Percentiles rank a stretch among this genome's conserved stretches.
Evolutionary conservation across 805 yeast species (phyloP).

Genomic region (Scheffersomyces lignosus): DNA sequence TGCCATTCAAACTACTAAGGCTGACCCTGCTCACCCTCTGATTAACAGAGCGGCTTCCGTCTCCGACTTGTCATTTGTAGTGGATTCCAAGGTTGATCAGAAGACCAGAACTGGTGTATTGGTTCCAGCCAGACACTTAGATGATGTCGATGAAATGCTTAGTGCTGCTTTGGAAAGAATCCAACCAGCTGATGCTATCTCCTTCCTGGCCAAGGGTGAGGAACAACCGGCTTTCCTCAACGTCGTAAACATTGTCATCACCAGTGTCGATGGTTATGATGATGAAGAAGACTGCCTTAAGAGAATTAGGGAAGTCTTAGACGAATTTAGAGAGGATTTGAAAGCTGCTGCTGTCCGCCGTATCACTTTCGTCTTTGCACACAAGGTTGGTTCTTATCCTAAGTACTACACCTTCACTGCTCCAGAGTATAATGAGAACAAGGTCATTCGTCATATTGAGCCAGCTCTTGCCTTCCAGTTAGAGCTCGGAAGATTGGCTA

Average conservation of each 20-base stretch:
- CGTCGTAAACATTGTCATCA: slow-evolving; percentile 78
- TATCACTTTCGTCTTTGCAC: slow-evolving; percentile 86
- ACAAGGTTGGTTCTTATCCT: slow-evolving; percentile 84
- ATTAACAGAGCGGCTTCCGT: slow-evolving; percentile 90
- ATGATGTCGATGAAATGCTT: slow-evolving; percentile 85
- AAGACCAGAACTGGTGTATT: slow-evolving; percentile 83
- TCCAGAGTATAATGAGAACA: slow-evolving; percentile 81
- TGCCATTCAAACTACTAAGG: slow-evolving; percentile 55
- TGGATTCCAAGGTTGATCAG: slow-evolving; percentile 62
- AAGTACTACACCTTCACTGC: slow-evolving; percentile 94
- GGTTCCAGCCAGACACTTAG: slow-evolving; percentile 77
- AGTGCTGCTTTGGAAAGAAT: slow-evolving; percentile 71
- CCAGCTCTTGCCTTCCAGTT: slow-evolving; percentile 98
- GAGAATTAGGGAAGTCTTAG: slow-evolving; percentile 63
- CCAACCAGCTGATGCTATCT: slow-evolving; percentile 48
- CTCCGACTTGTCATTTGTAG: slow-evolving; percentile 85
- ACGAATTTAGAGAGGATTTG: slow-evolving; percentile 69
- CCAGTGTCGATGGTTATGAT: slow-evolving; percentile 70
- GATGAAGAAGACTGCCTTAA: slow-evolving; percentile 67
- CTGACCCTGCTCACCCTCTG: slow-evolving; percentile 31
- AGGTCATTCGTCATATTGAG: slow-evolving; percentile 94
- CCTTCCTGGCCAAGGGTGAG: slow-evolving; percentile 32
- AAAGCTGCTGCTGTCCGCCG: slow-evolving; percentile 79
- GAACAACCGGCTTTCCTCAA: slow-evolving; percentile 53
- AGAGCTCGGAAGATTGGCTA: slow-evolving; percentile 90